Base-by-base conservation (phyloP, 208 protist species). In the Trypanosomatidae sp. region DNA sequence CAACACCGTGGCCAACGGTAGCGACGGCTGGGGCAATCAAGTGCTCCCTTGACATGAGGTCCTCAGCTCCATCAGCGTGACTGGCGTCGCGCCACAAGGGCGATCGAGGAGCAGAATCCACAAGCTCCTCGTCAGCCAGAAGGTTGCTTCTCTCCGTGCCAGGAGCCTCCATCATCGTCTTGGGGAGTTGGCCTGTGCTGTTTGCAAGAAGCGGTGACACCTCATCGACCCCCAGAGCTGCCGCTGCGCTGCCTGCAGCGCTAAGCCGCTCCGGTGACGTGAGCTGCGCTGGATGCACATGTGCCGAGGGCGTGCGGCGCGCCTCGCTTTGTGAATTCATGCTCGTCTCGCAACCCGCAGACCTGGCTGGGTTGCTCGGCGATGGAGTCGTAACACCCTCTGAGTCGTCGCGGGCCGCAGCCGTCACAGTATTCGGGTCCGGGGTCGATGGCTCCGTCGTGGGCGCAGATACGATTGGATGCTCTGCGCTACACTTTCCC, bases 381-480 rank as follows among this genome's bases (percentile, higher is more conserved):
- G 70, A 75, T 36, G 64, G 70, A 6, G 76, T 71, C 28, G 47
- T 49, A 15, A 59, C 68, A 46, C 53, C 69, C 22, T 59, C 59
- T 19, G 41, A 64, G 7, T 13, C 59, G 58, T 58, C 49, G 36
- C 4, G 62, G 5, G 76, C 69, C 10, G 70, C 69, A 3, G 76
- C 76, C 9, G 69, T 75, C 22, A 71, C 53, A 17, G 39, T 22
- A 68, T 74, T 71, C 0, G 66, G 15, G 47, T 68, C 69, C n/a
- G 70, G 76, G 9, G 65, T 80, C 46, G 76, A 80, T 41, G 44
- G 47, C 15, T 9, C 49, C 2, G 76, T 72, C 15, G 65, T 53
- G 8, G 66, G 7, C 10, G 56, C 58, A 17, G 69, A 71, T 49
- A 58, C 65, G 12, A 76, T 41, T 15, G 70, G 58, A 0, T 70